Evolutionary conservation across 2,329 filamentous ascomycete genomes (phyloP).

Genomic region (Aspergillus luchuensis): DNA sequence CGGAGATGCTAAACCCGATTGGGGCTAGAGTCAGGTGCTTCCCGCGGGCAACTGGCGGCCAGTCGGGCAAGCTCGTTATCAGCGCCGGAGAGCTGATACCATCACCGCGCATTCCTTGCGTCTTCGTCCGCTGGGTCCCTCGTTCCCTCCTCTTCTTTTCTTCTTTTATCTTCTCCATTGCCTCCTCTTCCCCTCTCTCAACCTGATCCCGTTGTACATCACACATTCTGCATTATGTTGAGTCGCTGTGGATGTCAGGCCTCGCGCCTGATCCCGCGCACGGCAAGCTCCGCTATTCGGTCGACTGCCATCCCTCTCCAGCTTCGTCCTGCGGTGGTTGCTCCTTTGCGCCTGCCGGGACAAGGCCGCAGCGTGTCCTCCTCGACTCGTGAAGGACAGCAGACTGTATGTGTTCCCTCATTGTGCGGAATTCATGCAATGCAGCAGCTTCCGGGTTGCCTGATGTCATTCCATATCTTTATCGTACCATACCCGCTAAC

Average conservation of each 20-base stretch:
- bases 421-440: not conserved
- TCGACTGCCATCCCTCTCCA: conserved; percentile 24
- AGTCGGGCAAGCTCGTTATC: not conserved
- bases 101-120: conserved; percentile 12
- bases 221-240: conserved; percentile 35
- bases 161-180: conserved; percentile 30
- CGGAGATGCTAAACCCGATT: conserved; percentile 23
- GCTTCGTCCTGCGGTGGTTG: conserved; percentile 26
- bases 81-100: conserved; percentile 5
- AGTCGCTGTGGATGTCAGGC: conserved; percentile 41
- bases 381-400: conserved; percentile 44
- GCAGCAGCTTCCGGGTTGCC: not conserved
- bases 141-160: conserved; percentile 15
- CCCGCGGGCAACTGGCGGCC: conserved; percentile 40
- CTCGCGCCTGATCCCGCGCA: conserved; percentile 34
- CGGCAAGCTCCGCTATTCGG: conserved; percentile 32
- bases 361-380: conserved; percentile 44
- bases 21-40: conserved; percentile 33
- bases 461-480: conserved; percentile 7
- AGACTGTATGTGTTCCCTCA: conserved; percentile 35
- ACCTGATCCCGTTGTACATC: conserved; percentile 3
- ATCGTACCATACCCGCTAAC: conserved; percentile 13
- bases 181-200: conserved; percentile 25
- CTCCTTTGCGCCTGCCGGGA: conserved; percentile 23
- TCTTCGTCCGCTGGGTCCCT: conserved; percentile 23